Evolutionary conservation across 2,329 filamentous ascomycete species (phyloP), one percentile per base, ranked within the genome.

Genomic region (Cladophialophora psammophila): DNA sequence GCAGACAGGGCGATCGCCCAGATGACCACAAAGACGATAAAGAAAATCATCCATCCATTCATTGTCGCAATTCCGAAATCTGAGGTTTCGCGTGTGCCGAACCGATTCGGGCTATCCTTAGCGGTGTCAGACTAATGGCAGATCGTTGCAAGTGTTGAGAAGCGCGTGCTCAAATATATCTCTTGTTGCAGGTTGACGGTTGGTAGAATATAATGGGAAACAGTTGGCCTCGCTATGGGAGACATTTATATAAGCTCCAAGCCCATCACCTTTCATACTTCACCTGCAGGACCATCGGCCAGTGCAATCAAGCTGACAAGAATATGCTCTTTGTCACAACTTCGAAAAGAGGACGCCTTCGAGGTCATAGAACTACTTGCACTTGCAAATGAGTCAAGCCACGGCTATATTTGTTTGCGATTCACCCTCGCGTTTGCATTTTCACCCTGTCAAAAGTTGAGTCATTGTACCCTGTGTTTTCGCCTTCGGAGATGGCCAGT

Each of bases 41-140:
- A 9, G 35, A 61, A 53, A 8, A 61, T 61, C 8, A 40, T 32
- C 59, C 32, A 61, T 8, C 32, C 45, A n/a, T 40, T 42, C 31
- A 61, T 38, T 9, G 9, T 18, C 20, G 45, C 45, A 52, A 40
- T 26, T 52, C 36, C 40, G 32, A 45, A 15, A 10, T 40, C 8
- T 26, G 18, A 50, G 45, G 10, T 26, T 20, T 26, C 6, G 45
- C 45, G 45, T 8, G 10, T 10, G 18, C 20, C 1, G 3, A 1
- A 26, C 18, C 18, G 3, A 31, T 12, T 26, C 10, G 45, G 26
- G 45, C 3, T 50, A 26, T 50, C 18, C 12, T 50, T 20, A 26
- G 18, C 18, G 10, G 45, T 20, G 18, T 20, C 45, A 26, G 45
- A 7, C 15, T 12, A 9, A 9, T 31, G 18, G 10, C 18, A 50